These are phyloP conservation scores for Dendryphion nanum DNA, from an alignment of 2,329 filamentous ascomycete genomes.

Conservation along the genomic window DNA sequence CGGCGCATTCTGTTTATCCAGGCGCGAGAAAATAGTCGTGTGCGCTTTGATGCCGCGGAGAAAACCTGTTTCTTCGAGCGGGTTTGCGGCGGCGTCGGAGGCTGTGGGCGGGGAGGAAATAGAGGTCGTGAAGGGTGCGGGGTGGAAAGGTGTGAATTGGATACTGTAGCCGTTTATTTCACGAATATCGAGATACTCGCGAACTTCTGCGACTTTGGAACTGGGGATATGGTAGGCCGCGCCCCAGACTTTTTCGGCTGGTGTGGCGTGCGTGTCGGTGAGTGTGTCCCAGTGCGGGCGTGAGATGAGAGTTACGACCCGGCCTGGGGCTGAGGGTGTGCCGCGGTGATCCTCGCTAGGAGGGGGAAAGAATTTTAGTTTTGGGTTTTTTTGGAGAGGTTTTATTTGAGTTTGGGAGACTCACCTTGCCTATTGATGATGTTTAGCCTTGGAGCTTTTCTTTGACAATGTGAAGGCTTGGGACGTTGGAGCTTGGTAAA, in stretches of 20 bases:
- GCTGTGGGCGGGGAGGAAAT: conserved; percentile 23
- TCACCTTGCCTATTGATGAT: conserved; percentile 33
- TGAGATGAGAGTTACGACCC: conserved; percentile 91
- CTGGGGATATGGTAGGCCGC: conserved; percentile 83
- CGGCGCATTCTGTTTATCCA: conserved; percentile 11
- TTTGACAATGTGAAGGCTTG: too few relatives aligned
- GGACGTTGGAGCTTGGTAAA: neutral
- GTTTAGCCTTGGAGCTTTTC: conserved; percentile 7
- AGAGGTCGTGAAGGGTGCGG: conserved; percentile 41
- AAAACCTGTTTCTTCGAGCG: neutral
- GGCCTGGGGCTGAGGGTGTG: conserved; percentile 80
- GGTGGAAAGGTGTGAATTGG: conserved; percentile 83
- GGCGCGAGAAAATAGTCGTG: conserved; percentile 34
- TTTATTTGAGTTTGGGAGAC: conserved; percentile 2
- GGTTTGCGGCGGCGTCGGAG: neutral
- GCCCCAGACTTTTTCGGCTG: conserved; percentile 75
- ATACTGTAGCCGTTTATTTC: conserved; percentile 98
- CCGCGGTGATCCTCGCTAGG: conserved; percentile 89
- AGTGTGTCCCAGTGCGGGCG: conserved; percentile 78
- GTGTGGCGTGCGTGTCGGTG: conserved; percentile 54
- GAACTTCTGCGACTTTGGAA: conserved; percentile 73
- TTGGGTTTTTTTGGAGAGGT: neutral
- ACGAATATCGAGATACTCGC: conserved; percentile 87
- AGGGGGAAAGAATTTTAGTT: conserved; percentile 1
- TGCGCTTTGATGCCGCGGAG: conserved; percentile 4